Base-by-base conservation (phyloP, 2,329 filamentous ascomycete species). In the Fusarium cicatricum region DNA sequence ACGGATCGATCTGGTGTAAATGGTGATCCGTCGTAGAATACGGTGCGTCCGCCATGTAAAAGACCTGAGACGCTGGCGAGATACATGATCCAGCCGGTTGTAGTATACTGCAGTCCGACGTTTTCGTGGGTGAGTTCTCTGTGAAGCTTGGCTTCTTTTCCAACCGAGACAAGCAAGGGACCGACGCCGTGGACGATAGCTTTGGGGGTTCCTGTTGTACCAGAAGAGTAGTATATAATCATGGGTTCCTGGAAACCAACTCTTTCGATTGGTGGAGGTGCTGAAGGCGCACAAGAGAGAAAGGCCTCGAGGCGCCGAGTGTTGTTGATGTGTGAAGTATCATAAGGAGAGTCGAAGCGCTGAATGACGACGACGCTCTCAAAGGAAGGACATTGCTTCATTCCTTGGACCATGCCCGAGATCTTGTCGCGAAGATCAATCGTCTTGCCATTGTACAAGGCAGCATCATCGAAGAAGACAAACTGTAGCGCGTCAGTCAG, bases 41-140 rank as follows among this genome's bases (percentile, higher is more conserved):
- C 74, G 1, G 83, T 78, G 6, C 85, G 80, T 0, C 80, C 79
- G 8, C 90, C 90, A 33, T 80, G 75, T 1, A 89, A 65, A 8
- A 94, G 77, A 4, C 80, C 77, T 16, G 80, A 78, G 0, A 91
- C 78, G 32, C 82, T 83, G 3, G 80, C 75, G 9, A 92, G 77
- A 70, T 94, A 95, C 91, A 96, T 96, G 74, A 96, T 95, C 91
- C 91, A 96, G 0, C 90, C 89, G 0, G 89, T 92, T 0, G 86
- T 89, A 1, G 86, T 85, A 68, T 82, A 85, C 71, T 86, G 82
- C 52, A 86, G 63, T 1, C 73, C 69, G 2, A 84, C 77, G 37
- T 74, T 76, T n/a, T 74, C 68, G 0, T 76, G 64, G 0, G 61
- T 69, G 4, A 74, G 52, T 23, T 77, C 75, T 41, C 82, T 78